Conservation (phyloP, 2,329 filamentous ascomycete genomes). For the Alternaria triticimaculans region DNA sequence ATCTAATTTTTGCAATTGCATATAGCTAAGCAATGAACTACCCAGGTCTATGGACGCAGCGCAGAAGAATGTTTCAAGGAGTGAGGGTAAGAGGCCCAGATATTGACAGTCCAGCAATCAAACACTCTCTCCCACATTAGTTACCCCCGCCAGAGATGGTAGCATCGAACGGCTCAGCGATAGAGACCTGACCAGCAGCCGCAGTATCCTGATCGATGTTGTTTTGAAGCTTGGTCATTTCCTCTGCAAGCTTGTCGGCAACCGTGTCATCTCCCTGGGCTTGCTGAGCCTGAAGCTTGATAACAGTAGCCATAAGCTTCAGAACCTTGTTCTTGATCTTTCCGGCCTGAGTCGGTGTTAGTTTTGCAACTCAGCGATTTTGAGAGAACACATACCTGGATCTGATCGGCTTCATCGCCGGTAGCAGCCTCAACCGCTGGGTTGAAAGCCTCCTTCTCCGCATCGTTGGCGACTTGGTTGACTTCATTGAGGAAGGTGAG, state of each 20-base stretch:
- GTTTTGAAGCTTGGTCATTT: slow-evolving; percentile 61
- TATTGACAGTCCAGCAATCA: background rate
- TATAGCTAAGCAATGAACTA: background rate
- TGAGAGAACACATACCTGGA: slow-evolving; percentile 38
- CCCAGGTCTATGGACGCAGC: background rate
- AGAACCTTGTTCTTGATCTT: slow-evolving; percentile 69
- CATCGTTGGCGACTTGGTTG: slow-evolving; percentile 61
- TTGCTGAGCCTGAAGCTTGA: slow-evolving; percentile 59
- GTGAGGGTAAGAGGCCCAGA: too few relatives aligned
- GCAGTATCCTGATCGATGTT: slow-evolving; percentile 59
- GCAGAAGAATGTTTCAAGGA: background rate
- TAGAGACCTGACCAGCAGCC: slow-evolving; percentile 56
- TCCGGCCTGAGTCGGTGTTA: slow-evolving; percentile 52
- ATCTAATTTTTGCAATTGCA: background rate
- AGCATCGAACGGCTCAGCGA: slow-evolving; percentile 37
- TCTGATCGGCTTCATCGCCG: slow-evolving; percentile 52
- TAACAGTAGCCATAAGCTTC: slow-evolving; percentile 62
- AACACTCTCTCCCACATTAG: background rate
- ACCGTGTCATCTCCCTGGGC: slow-evolving; percentile 59
- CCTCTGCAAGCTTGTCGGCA: slow-evolving; percentile 53
- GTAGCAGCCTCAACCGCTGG: slow-evolving; percentile 59
- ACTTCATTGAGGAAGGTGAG: slow-evolving; percentile 60
- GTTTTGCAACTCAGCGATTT: accelerated
- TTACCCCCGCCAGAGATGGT: slow-evolving; percentile 31
- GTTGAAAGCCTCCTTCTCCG: slow-evolving; percentile 63